phyloP scores from a whole-genome alignment of 768 basidiomycete genomes.

The Leccinum subtestaceum region DNA sequence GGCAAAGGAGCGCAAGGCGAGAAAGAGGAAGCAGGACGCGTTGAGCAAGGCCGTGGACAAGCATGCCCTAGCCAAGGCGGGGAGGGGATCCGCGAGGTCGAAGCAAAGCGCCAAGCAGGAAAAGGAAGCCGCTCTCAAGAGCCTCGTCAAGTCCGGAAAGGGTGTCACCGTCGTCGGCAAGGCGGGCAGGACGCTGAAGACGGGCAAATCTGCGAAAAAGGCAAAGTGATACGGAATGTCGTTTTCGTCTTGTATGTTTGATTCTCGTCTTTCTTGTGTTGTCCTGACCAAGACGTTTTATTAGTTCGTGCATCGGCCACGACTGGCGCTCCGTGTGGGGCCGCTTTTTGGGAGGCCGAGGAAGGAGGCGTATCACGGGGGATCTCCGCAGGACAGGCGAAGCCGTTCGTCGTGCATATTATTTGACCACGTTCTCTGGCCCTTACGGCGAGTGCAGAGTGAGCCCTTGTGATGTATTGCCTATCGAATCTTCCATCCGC shows the following conservation, averaged over 20 bases:
- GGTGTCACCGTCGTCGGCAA: slow-evolving; percentile 90
- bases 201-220: slow-evolving; percentile 7
- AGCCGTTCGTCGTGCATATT: neutral
- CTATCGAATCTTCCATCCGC: neutral
- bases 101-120: slow-evolving; percentile 63
- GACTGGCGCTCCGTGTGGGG: neutral
- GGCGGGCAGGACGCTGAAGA: slow-evolving; percentile 37
- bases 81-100: slow-evolving; percentile 1
- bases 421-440: neutral
- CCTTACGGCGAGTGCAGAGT: neutral
- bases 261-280: neutral
- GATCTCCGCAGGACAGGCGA: neutral
- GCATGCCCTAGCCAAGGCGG: slow-evolving; percentile 42
- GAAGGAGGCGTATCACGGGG: neutral
- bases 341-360: neutral
- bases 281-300: neutral
- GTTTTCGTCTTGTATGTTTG: slow-evolving; percentile 10
- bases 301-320: neutral
- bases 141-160: slow-evolving; percentile 78
- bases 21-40: slow-evolving; percentile 62
- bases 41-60: slow-evolving; percentile 67
- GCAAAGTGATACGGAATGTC: slow-evolving; percentile 22
- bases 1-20: slow-evolving; percentile 65
- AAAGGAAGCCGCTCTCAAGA: slow-evolving; percentile 80
- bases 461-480: neutral